These are phyloP conservation scores for Xylaria flabelliformis DNA, from an alignment of 495 filamentous ascomycete genomes.

Conservation along the genomic window DNA sequence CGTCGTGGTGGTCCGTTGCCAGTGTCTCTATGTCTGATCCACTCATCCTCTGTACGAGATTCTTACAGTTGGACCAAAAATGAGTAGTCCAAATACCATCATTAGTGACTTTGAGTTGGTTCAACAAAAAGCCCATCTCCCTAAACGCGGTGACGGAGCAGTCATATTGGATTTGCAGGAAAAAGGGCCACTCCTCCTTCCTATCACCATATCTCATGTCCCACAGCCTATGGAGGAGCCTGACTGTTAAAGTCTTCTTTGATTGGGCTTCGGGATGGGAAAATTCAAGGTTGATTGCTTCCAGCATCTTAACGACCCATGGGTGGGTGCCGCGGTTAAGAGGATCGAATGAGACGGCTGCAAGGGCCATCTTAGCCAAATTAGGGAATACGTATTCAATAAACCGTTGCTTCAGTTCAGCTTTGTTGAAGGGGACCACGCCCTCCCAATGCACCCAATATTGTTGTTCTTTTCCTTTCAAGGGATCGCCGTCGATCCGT, in stretches of 20 bases:
- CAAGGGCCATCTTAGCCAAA: neutral
- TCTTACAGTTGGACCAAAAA: neutral
- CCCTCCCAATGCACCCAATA: neutral
- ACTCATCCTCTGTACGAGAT: neutral
- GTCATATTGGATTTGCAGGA: neutral
- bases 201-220: neutral
- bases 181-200: neutral
- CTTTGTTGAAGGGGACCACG: conserved; percentile 2
- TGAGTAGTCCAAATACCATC: rapidly evolving
- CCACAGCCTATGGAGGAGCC: neutral
- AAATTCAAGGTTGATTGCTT: neutral
- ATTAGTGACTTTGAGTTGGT: neutral
- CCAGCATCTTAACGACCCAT: neutral
- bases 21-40: neutral
- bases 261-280: too few species aligned
- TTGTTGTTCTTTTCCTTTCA: too few species aligned
- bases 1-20: neutral
- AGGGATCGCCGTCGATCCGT: neutral
- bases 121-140: conserved; percentile 12
- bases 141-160: neutral
- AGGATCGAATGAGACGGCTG: neutral
- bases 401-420: neutral
- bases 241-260: neutral
- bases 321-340: neutral
- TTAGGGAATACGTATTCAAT: neutral